Base-by-base conservation (phyloP, 345 rosid genomes). In the Adansonia digitata region DNA sequence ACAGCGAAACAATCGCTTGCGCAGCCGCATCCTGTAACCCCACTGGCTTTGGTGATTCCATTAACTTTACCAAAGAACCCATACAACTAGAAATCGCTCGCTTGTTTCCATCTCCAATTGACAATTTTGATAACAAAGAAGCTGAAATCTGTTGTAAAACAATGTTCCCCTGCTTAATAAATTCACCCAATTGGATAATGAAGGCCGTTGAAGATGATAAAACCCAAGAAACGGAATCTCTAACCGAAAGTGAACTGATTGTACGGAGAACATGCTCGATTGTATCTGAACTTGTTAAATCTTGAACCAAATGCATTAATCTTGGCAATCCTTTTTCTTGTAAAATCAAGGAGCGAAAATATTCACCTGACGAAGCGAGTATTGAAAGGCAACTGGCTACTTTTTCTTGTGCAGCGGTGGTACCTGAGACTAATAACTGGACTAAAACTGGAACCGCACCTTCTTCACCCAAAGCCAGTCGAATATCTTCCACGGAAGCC, bases 41-140 rank as follows among this genome's bases (percentile, higher is more conserved):
- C 49, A 80, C 91, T 17, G 97, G 92, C 86, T 92, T 92, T 0
- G 92, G 88, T 31, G 82, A 85, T 73, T 88, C 93, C 85, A 89
- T 90, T 59, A 92, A 61, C 79, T 81, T 81, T 45, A 92, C 77
- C 75, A 92, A 70, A n/a, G 90, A 82, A 15, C 78, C 72, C 86
- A 86, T 80, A 49, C 90, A 90, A 68, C 86, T 84, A 0, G 84
- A 65, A 14, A 92, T 76, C 0, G 95, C 97, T 69, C 97, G 80
- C 77, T 92, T 92, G 79, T 92, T 90, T 0, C 91, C 93, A 35
- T 90, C 94, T 46, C 94, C 89, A 39, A 86, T 63, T 27, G 85
- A 72, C 52, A 92, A 29, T 11, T 81, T 86, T 13, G 87, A 77
- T 7, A 92, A 14, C 17, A 92, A 48, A 2, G 88, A 85, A 5